Percentiles rank a stretch among this genome's conserved stretches.
Conservation (phyloP, 2,329 filamentous ascomycete species). For the Aspergillus transmontanensis region DNA sequence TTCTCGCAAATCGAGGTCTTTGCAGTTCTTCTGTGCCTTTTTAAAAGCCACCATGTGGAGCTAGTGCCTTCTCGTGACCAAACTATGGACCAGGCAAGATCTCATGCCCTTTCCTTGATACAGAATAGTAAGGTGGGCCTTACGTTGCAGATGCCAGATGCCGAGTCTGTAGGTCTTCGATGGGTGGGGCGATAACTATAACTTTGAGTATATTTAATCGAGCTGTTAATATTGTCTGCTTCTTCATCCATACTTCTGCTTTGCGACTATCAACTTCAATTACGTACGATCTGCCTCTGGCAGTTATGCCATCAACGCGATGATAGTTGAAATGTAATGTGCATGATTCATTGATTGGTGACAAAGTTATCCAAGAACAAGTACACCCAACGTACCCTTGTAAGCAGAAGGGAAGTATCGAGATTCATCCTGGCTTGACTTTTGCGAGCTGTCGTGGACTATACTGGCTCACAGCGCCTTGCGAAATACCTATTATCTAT, state of each 20-base stretch:
- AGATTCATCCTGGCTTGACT: too few species aligned
- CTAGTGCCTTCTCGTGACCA: not conserved
- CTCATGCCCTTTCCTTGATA: not conserved
- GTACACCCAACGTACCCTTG: too few species aligned
- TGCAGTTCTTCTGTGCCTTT: not conserved
- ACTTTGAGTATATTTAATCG: not conserved
- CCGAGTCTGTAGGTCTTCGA: not conserved
- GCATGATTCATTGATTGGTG: too few species aligned
- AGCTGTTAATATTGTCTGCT: not conserved
- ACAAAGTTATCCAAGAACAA: too few species aligned
- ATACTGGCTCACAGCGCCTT: too few species aligned
- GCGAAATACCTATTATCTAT: too few species aligned
- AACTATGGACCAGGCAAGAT: not conserved
- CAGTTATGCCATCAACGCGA: too few species aligned
- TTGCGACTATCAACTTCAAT: too few species aligned
- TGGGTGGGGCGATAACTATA: not conserved
- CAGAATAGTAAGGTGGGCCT: slow-evolving; percentile 4
- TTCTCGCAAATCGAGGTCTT: slow-evolving; percentile 7
- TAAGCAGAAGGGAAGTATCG: too few species aligned
- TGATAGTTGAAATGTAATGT: too few species aligned
- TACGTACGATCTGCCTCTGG: too few species aligned
- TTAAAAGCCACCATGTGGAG: slow-evolving; percentile 1
- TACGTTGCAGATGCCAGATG: slow-evolving; percentile 4
- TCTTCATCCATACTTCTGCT: not conserved
- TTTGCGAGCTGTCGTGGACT: too few species aligned